A percentile compares a stretch with the other conserved stretches of the same genome.
phyloP scores from a whole-genome alignment of 306 rosid species.

The Cyamopsis tetragonoloba region DNA sequence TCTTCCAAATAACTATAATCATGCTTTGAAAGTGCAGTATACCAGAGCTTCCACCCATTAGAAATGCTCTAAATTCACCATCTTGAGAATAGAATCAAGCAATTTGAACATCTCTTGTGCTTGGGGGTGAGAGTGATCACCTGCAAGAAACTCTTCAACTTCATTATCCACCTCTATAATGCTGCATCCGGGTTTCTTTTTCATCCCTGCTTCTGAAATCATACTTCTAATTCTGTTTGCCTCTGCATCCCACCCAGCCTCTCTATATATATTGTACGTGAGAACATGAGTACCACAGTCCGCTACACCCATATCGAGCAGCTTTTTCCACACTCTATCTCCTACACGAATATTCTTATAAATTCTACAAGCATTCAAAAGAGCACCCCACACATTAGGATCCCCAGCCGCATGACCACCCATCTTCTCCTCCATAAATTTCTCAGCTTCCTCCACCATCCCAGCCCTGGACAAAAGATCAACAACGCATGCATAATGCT shows the following conservation, averaged over 20 bases:
- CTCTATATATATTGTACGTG: conserved; percentile 63
- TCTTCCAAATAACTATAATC: not conserved
- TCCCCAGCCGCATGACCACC: conserved; percentile 54
- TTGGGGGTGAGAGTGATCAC: conserved; percentile 66
- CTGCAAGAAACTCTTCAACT: conserved; percentile 76
- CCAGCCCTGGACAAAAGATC: conserved; percentile 73
- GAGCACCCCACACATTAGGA: conserved; percentile 77
- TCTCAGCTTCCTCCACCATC: conserved; percentile 72
- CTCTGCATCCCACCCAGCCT: conserved; percentile 72
- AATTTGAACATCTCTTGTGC: conserved; percentile 52
- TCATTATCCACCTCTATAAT: conserved; percentile 64
- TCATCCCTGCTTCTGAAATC: conserved; percentile 52
- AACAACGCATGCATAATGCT: conserved; percentile 46
- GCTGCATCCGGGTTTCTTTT: conserved; percentile 80
- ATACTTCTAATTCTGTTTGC: conserved; percentile 60
- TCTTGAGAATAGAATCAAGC: conserved; percentile 49
- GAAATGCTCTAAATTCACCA: conserved; percentile 16
- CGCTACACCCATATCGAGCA: conserved; percentile 45
- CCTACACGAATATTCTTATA: conserved; percentile 58
- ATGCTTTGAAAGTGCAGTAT: not conserved
- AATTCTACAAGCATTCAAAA: conserved; percentile 69
- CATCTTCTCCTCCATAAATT: conserved; percentile 71
- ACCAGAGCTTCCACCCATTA: conserved; percentile 18
- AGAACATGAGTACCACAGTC: conserved; percentile 71
- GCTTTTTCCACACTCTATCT: conserved; percentile 63